Conservation (phyloP, 257 asterid genomes). For the Solanum pinnatisectum region DNA sequence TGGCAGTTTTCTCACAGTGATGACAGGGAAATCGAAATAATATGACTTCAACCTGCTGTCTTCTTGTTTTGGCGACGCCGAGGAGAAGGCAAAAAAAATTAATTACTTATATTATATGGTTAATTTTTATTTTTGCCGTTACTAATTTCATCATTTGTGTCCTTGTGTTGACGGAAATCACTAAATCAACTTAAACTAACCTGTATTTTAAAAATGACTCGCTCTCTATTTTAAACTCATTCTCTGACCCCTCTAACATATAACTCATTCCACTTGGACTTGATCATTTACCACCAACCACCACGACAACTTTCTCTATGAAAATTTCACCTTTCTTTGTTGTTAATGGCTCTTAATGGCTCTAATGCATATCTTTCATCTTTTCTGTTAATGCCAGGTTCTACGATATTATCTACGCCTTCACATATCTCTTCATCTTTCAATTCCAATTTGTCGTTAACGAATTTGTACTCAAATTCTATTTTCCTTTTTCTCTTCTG, state of each 20-base stretch:
- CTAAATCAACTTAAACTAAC: too few species aligned
- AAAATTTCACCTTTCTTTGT: slow-evolving; percentile 14
- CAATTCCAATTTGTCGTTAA: not conserved
- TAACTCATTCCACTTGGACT: too few species aligned
- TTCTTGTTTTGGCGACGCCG: not conserved
- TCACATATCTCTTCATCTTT: not conserved
- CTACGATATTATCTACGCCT: not conserved
- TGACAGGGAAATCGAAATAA: not conserved
- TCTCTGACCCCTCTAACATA: too few species aligned
- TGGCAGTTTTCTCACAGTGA: not conserved
- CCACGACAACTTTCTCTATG: slow-evolving; percentile 13
- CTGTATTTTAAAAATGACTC: too few species aligned
- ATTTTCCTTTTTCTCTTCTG: not conserved
- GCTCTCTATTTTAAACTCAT: too few species aligned
- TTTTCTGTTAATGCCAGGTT: not conserved
- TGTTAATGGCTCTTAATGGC: slow-evolving; percentile 12
- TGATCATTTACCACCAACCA: not conserved
- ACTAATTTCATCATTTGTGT: too few species aligned
- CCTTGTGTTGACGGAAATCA: too few species aligned
- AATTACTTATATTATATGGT: not conserved
- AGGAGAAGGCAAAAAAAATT: not conserved
- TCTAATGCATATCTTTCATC: not conserved
- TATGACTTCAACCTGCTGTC: not conserved
- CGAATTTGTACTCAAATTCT: not conserved
- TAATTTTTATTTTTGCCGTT: accelerated